A percentile compares a stretch with the other conserved stretches of the same genome.
phyloP scores from a whole-genome alignment of 2,329 filamentous ascomycete genomes.

The Myriosclerotinia scirpicola region DNA sequence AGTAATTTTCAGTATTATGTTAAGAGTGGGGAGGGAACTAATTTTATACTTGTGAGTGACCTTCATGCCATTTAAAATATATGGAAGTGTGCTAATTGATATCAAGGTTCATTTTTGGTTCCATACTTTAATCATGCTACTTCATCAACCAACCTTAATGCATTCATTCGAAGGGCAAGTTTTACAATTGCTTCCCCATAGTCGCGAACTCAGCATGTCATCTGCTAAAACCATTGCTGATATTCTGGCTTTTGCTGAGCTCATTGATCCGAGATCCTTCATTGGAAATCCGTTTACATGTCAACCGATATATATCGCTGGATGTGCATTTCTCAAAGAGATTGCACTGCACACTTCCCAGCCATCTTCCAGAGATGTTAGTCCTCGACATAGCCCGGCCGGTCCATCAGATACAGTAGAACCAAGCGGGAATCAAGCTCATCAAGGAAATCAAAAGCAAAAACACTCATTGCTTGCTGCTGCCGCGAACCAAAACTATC shows the following conservation, averaged over 20 bases:
- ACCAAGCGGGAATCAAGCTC: conserved; percentile 34
- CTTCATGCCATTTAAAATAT: conserved; percentile 39
- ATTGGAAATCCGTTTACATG: conserved; percentile 87
- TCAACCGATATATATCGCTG: conserved; percentile 88
- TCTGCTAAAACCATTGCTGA: conserved; percentile 84
- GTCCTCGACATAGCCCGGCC: conserved; percentile 30
- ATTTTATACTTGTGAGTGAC: conserved; percentile 78
- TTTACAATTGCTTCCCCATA: conserved; percentile 74
- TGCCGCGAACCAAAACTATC: conserved; percentile 83
- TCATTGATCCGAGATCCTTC: conserved; percentile 82
- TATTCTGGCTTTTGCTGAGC: conserved; percentile 80
- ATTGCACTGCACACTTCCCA: conserved; percentile 69
- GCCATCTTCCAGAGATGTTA: conserved; percentile 57
- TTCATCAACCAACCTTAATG: conserved; percentile 80
- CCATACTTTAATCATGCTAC: conserved; percentile 78
- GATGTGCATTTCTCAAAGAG: conserved; percentile 85
- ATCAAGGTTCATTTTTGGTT: conserved; percentile 79
- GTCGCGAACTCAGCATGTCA: conserved; percentile 60
- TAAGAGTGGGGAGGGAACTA: conserved; percentile 76
- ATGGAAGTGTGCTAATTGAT: conserved; percentile 70
- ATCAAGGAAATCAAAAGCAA: conserved; percentile 35
- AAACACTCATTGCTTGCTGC: conserved; percentile 78
- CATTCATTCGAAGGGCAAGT: conserved; percentile 71
- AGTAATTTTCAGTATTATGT: conserved; percentile 85
- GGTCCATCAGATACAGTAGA: conserved; percentile 20